Base-by-base conservation (phyloP, 2,329 filamentous ascomycete species). In the Atkinsonella texensis region DNA sequence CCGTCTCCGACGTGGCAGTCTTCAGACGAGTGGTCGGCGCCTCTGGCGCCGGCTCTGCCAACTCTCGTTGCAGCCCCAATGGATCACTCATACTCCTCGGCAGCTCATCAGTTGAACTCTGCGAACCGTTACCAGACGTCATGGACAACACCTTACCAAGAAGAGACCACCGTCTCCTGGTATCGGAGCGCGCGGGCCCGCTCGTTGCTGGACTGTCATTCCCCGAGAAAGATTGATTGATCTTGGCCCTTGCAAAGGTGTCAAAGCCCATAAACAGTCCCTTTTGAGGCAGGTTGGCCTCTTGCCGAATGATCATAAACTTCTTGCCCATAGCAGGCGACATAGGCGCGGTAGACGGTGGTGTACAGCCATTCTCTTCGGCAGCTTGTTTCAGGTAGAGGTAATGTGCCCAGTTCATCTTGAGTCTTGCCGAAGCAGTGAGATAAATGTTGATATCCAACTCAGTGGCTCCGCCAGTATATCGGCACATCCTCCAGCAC, bases 221-320 rank as follows among this genome's bases (percentile, higher is more conserved):
- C 9, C 58, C 59, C 6, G 61, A 46, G 1, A 60, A 46, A 9
- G 55, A 54, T 2, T 62, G 60, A 15, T 53, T 41, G 23, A 28
- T 57, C 32, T 58, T 58, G 7, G 60, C 53, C 58, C 66, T 61
- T 38, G 65, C 57, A 54, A 73, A 70, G 0, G 71, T 67, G 59
- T 80, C 76, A 53, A 79, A 79, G 15, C 73, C 73, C 47, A 74
- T 61, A 52, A 73, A 68, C 9, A 79, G 64, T 7, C 74, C 74
- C 2, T 69, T 67, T 54, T 78, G 76, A 0, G 70, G 65, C 4
- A 65, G 59, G 44, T 70, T 71, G 20, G 76, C 61, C 54, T 95
- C 89, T 56, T 87, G 90, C 52, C 89, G 83, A 57, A 95, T 85
- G 59, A 96, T 95, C 67, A 95, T 80, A 54, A 96, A 87, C 55